phyloP scores from a whole-genome alignment of 2,329 filamentous ascomycete genomes.

The Aspergillus clavatus region DNA sequence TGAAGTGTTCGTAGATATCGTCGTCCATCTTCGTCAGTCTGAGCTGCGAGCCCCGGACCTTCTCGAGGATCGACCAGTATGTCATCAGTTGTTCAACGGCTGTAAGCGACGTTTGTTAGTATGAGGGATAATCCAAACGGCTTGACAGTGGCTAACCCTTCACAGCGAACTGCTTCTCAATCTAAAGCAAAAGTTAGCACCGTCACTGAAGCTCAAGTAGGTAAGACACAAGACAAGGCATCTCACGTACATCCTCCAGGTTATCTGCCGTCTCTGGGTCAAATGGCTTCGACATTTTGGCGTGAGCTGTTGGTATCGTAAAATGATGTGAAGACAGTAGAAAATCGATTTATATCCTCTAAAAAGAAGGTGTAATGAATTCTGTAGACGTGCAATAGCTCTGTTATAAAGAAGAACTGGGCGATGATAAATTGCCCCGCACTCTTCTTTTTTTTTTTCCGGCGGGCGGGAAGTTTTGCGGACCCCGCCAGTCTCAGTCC shows the following conservation, averaged over 20 bases:
- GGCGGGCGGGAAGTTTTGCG: slow-evolving; percentile 24
- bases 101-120: slow-evolving; percentile 12
- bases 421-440: slow-evolving; percentile 22
- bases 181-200: slow-evolving; percentile 50
- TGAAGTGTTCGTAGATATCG: slow-evolving; percentile 87
- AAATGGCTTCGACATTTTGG: slow-evolving; percentile 41
- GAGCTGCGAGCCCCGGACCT: slow-evolving; percentile 78
- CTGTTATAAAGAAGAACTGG: slow-evolving; percentile 4
- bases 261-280: slow-evolving; percentile 63
- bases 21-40: slow-evolving; percentile 92
- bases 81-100: slow-evolving; percentile 94
- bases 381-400: not conserved
- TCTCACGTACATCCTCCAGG: slow-evolving; percentile 57
- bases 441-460: slow-evolving; percentile 25
- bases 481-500: slow-evolving; percentile 6
- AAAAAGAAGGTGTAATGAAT: not conserved
- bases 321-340: slow-evolving; percentile 1
- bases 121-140: not conserved
- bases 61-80: slow-evolving; percentile 94
- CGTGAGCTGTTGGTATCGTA: slow-evolving; percentile 4
- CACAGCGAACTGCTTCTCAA: slow-evolving; percentile 98
- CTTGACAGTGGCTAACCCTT: slow-evolving; percentile 57
- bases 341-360: not conserved
- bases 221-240: not conserved
- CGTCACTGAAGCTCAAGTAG: slow-evolving; percentile 2